Evolutionary conservation across 257 asterid species (phyloP), one percentile per base, ranked within the genome.

Genomic region (Fraxinus americana): DNA sequence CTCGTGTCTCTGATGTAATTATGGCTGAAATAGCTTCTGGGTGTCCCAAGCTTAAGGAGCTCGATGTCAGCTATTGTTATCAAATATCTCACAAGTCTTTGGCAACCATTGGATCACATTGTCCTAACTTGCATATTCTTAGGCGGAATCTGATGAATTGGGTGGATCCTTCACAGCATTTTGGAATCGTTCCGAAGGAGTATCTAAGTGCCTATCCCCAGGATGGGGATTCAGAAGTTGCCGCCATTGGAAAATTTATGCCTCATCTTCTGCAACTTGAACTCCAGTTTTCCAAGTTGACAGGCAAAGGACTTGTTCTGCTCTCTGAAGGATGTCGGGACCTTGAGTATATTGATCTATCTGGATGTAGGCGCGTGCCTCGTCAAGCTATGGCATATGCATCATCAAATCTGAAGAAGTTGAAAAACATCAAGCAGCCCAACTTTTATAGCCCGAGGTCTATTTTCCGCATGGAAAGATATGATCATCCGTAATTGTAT

Each of bases 161-260:
- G 94, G 41, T 92, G 80, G 92, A 89, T 82, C 90, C 92, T 77
- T 89, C 97, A 63, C 93, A 88, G 74, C 94, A 90, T 34, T 43
- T 16, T 0, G 86, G 91, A 23, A 77, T 85, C 36, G 92, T 94
- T 74, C 98, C 94, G 13, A 36, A 50, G 2, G 94, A 83, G 21
- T 94, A 94, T 82, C 85, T 92, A 32, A 68, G 89, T 17, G 89
- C 92, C 23, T 88, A 90, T 59, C 97, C 99, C 68, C 97, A 90
- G 79, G 95, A 92, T 77, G 98, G 98, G 48, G 94, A 94, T 79
- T 82, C 88, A 21, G 99, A 94, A 74, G 95, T 92, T 77, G 92
- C 91, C 59, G 91, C 94, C 36, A 92, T 94, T 79, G 88, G 92
- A 27, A 88, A 89, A 83, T 88, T 67, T 23, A 92, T 92, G 97